These are phyloP conservation scores for Taphrina sp. DNA, from an alignment of 1,139 yeast species.

Conservation along the genomic window DNA sequence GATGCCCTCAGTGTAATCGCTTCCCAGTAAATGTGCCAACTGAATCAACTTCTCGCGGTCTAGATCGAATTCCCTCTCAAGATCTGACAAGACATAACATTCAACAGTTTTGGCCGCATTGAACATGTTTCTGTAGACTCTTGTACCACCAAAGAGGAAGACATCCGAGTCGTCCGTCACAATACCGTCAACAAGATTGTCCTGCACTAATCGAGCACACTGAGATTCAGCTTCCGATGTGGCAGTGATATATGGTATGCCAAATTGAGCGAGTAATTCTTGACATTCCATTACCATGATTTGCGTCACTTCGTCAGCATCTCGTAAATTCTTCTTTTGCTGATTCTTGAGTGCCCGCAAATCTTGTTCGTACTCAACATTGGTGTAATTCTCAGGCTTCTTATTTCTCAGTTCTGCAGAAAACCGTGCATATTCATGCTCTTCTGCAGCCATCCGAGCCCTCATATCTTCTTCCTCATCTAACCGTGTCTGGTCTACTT, in stretches of 20 bases:
- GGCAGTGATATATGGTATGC: constrained; percentile 89
- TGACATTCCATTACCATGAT: constrained; percentile 89
- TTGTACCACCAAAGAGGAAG: constrained; percentile 85
- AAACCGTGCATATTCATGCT: constrained; percentile 66
- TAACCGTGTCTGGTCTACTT: constrained; percentile 33
- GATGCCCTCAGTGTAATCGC: constrained; percentile 91
- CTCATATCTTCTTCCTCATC: constrained; percentile 70
- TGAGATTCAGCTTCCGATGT: constrained; percentile 99
- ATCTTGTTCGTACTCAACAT: constrained; percentile 51
- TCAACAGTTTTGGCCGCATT: constrained; percentile 92
- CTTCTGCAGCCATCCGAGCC: constrained; percentile 65
- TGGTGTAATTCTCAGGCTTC: constrained; percentile 5
- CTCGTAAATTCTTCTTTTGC: constrained; percentile 68
- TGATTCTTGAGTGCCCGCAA: constrained; percentile 55
- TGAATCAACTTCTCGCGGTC: constrained; percentile 64
- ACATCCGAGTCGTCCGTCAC: constrained; percentile 98
- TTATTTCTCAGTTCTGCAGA: constrained; percentile 49
- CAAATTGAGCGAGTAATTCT: constrained; percentile 77
- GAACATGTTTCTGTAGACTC: constrained; percentile 87
- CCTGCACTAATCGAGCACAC: constrained; percentile 70
- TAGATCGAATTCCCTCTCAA: constrained; percentile 66
- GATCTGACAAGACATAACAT: constrained; percentile 63
- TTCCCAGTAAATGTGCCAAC: constrained; percentile 77
- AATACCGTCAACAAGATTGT: constrained; percentile 85
- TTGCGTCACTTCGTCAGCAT: constrained; percentile 85